Evolutionary conservation across 2,329 filamentous ascomycete species (phyloP), one percentile per base, ranked within the genome.

Genomic region (Cercospora sp.): DNA sequence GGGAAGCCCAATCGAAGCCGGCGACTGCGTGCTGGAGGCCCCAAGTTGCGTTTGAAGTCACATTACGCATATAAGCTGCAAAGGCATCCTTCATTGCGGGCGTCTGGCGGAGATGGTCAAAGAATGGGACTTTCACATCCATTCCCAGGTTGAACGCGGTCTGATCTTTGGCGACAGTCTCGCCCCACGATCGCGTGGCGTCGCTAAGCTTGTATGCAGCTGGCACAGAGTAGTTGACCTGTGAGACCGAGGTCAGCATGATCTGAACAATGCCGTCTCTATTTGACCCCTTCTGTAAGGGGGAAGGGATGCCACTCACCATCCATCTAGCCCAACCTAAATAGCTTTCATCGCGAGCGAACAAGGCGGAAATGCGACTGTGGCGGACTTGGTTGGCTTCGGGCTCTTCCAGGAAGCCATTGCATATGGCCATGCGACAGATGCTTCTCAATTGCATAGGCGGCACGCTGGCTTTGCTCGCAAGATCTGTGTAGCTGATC

Each of bases 11-110:
- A 72, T 88, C 84, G 71, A 85, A 88, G 53, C 82, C 84, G 42
- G 86, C 78, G 2, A 87, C 80, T 9, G 89, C 79, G 70, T 87
- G 82, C 26, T 77, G 77, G 4, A 87, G 73, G 70, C 87, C 85
- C 71, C 87, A 87, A 0, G 87, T 86, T 71, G 87, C 84, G 65
- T 64, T 65, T 5, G 65, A 57, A n/a, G 63, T 65, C 10, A 71
- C 68, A 42, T 71, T 71, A 18, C 67, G 66, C 73, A 74, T 74
- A 53, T 74, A 73, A n/a, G 68, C 67, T 10, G 71, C 67, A 51
- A 74, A 74, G 26, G 67, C 60, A 5, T 55, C 68, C 10, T 62
- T 69, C 67, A 71, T 67, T 40, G 70, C 72, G 10, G 67, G 68
- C 20, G 66, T 63, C 45, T 70, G 65, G 7, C 67, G 66, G 31